phyloP scores from a whole-genome alignment of 208 protist genomes.

The Entamoeba invadens region DNA sequence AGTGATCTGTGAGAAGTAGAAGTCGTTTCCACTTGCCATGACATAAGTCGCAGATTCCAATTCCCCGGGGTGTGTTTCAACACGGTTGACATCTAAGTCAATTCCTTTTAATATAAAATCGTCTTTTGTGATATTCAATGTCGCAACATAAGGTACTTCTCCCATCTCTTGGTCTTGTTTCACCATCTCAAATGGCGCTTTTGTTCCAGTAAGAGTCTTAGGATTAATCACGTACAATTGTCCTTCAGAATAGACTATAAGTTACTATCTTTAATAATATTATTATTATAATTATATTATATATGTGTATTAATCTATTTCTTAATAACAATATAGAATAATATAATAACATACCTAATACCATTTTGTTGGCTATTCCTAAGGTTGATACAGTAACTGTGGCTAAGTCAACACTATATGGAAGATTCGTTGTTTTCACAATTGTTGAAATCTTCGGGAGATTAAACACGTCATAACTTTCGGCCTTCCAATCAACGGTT shows the following conservation, averaged over 20 bases:
- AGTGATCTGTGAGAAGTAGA: not conserved
- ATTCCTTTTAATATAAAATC: not conserved
- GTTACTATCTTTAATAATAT: too few species aligned
- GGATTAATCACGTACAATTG: not conserved
- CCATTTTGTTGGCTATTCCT: not conserved
- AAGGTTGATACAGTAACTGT: not conserved
- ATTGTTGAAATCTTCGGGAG: not conserved
- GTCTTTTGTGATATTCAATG: not conserved
- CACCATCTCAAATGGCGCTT: not conserved
- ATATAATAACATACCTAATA: too few species aligned
- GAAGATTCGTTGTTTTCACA: not conserved
- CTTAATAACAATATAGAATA: too few species aligned
- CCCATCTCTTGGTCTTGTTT: not conserved
- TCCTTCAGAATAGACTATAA: not conserved
- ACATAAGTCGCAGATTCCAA: not conserved
- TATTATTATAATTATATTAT: too few species aligned
- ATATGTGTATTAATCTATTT: too few species aligned
- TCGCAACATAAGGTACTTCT: not conserved
- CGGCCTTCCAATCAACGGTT: not conserved
- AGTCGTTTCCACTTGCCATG: not conserved
- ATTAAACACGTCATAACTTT: not conserved
- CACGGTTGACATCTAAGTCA: not conserved
- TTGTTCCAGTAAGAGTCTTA: not conserved
- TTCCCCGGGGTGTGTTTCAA: not conserved
- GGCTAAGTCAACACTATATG: not conserved